Base-by-base conservation (phyloP, 2,329 filamentous ascomycete genomes). In the Teratosphaeria nubilosa region DNA sequence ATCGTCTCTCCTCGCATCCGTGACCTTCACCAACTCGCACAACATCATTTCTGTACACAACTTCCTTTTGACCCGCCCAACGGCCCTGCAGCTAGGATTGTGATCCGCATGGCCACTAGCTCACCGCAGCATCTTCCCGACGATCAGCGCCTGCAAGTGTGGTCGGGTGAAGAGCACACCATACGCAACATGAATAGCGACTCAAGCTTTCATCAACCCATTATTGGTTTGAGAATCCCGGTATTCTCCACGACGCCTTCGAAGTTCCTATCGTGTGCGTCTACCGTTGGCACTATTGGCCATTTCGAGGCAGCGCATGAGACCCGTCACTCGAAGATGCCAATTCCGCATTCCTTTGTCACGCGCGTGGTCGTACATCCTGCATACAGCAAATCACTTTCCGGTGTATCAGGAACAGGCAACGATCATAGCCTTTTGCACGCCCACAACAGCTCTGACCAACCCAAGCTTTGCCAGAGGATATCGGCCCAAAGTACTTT, bases 111-210 rank as follows among this genome's bases (percentile, higher is more conserved):
- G 34, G 16, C 13, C 34, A 41, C 34, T 11, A n/a, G 34, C 34
- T 41, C 34, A 41, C 34, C 34, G 34, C 41, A 45, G 41, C 5
- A 48, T n/a, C 20, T 16, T 53, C 25, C 51, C 30, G 51, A 27
- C 27, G 30, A 27, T 53, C 51, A 9, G 51, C 51, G 14, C 10
- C 14, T 51, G 50, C 50, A 24, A 30, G 50, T 30, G 50, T 13
- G 27, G 50, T 30, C 25, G 22, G 22, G 51, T 24, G 51, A 13
- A 53, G 30, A 56, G 55, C 41, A 52, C 55, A 45, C 55, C 27
- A 56, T 56, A 14, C 20, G 30, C 55, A 51, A 45, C 20, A 56
- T 56, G 37, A 51, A 56, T 32, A 56, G 16, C 24, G 37, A 22
- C 14, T 14, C 16, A 41, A 41, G n/a, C 53, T 34, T 22, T 45